Conservation (phyloP, 257 asterid species). For the Apocynum venetum region DNA sequence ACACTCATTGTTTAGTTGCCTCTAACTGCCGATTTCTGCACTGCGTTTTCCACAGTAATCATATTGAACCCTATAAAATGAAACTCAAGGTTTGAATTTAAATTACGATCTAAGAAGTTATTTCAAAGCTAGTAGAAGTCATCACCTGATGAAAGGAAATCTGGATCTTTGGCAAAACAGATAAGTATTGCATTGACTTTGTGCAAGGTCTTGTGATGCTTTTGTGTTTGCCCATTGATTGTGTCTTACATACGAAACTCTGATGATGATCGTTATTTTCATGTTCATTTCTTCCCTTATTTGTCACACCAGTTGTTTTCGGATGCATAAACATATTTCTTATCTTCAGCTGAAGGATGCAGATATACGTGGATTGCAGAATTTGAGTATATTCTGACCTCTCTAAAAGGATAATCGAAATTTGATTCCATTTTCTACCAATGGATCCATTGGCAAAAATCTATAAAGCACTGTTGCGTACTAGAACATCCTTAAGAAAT, state of each 20-base stretch:
- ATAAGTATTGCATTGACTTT: not conserved
- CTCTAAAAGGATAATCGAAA: not conserved
- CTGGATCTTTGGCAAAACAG: not conserved
- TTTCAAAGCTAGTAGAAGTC: not conserved
- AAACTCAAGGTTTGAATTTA: not conserved
- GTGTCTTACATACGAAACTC: not conserved
- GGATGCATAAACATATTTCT: not conserved
- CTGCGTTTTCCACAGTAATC: not conserved
- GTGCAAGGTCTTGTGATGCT: not conserved
- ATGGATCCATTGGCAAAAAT: slow-evolving; percentile 39
- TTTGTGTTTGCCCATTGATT: not conserved
- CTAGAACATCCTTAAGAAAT: slow-evolving; percentile 34
- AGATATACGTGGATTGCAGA: not conserved
- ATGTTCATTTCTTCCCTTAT: not conserved
- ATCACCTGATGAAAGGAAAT: not conserved
- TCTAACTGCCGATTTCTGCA: not conserved
- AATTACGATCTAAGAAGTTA: not conserved
- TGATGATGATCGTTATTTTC: not conserved
- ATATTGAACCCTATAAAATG: not conserved
- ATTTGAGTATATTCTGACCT: not conserved
- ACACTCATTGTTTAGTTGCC: not conserved
- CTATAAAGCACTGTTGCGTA: slow-evolving; percentile 32
- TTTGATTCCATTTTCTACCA: slow-evolving; percentile 8
- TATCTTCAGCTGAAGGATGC: slow-evolving; percentile 5
- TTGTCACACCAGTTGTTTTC: not conserved